phyloP scores from a whole-genome alignment of 2,329 filamentous ascomycete genomes.

The Rachicladosporium sp. region DNA sequence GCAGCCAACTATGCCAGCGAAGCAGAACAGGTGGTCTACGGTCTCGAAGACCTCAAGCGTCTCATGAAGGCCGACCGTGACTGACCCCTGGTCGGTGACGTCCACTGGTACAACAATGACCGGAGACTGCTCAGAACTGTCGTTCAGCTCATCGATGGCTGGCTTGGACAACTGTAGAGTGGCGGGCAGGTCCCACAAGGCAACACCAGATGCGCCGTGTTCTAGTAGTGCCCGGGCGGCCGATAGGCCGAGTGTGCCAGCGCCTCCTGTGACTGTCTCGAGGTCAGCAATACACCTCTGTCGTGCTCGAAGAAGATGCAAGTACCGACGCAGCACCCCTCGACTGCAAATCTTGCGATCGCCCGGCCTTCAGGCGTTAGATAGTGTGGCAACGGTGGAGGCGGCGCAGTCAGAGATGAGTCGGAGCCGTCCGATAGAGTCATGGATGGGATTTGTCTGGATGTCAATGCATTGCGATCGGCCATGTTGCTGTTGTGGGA shows the following conservation, averaged over 20 bases:
- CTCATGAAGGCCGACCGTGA: no score
- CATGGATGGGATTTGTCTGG: constrained; percentile 38
- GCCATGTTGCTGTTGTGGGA: constrained; percentile 11
- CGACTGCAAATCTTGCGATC: constrained; percentile 38
- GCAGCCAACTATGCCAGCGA: constrained; percentile 57
- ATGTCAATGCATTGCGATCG: constrained; percentile 32
- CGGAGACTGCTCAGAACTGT: no score
- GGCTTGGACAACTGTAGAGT: constrained; percentile 27
- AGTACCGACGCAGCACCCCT: constrained; percentile 42
- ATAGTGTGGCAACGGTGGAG: constrained; percentile 30
- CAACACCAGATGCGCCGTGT: constrained; percentile 49
- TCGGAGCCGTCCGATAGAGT: constrained; percentile 32
- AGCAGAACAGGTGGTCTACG: constrained; percentile 48
- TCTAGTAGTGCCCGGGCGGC: constrained; percentile 53
- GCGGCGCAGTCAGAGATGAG: constrained; percentile 32
- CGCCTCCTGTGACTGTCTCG: constrained; percentile 49
- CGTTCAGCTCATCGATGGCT: constrained; percentile 23
- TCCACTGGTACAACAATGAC: constrained; percentile 45
- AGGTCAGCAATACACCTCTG: neutral
- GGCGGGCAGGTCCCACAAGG: constrained; percentile 47
- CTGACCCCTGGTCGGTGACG: constrained; percentile 33
- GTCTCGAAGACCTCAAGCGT: constrained; percentile 4
- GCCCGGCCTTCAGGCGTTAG: constrained; percentile 31
- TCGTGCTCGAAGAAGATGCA: constrained; percentile 4
- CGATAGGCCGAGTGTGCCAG: constrained; percentile 49